phyloP scores from a whole-genome alignment of 768 basidiomycete genomes.

The Favolaschia claudopus region DNA sequence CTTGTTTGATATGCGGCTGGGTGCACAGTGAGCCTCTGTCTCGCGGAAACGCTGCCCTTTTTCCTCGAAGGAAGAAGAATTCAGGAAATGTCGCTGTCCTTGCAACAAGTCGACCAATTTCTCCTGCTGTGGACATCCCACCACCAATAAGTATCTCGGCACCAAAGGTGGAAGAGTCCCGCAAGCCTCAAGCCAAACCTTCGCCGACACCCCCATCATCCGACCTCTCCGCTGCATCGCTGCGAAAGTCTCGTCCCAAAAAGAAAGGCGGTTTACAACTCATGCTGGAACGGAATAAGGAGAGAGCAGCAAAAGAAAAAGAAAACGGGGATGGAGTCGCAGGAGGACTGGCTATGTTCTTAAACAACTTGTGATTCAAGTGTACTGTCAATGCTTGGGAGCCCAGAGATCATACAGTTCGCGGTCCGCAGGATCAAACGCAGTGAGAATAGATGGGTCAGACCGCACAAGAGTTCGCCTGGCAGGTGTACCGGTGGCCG shows the following conservation, averaged over 20 bases:
- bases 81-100: too few species aligned
- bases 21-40: slow-evolving; percentile 10
- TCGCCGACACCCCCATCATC: not conserved
- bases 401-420: slow-evolving; percentile 84
- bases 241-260: slow-evolving; percentile 51
- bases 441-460: slow-evolving; percentile 72
- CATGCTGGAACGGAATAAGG: slow-evolving; percentile 68
- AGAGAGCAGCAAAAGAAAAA: slow-evolving; percentile 55
- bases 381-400: slow-evolving; percentile 48
- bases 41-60: slow-evolving; percentile 20
- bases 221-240: slow-evolving; percentile 10
- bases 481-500: slow-evolving; percentile 33
- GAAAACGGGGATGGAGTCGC: slow-evolving; percentile 33
- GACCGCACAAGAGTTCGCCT: slow-evolving; percentile 60
- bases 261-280: slow-evolving; percentile 66
- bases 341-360: slow-evolving; percentile 35
- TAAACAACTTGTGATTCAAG: slow-evolving; percentile 19
- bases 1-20: slow-evolving; percentile 31
- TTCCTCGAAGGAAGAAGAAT: slow-evolving; percentile 17
- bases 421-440: slow-evolving; percentile 78
- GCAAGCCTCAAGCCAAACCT: not conserved
- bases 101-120: too few species aligned
- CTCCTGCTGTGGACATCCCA: too few species aligned
- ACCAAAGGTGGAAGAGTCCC: not conserved
- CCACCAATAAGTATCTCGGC: too few species aligned